Percentiles rank a stretch among this genome's conserved stretches.
Conservation (phyloP, 2,329 filamentous ascomycete genomes). For the Rhinocladiella mackenziei region DNA sequence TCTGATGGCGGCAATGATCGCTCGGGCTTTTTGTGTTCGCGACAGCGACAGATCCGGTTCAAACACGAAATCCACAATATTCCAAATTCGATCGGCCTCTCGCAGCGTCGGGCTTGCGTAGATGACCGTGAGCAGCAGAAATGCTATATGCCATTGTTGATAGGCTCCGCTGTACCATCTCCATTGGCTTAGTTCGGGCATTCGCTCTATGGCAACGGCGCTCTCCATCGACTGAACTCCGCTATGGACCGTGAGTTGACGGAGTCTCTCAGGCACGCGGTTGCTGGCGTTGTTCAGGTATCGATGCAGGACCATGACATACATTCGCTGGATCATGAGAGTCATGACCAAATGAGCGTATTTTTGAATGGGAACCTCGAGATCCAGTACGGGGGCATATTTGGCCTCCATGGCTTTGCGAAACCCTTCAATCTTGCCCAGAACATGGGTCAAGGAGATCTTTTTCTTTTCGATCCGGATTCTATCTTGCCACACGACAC, state of each 20-base stretch:
- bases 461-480: constrained; percentile 60
- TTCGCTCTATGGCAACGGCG: constrained; percentile 52
- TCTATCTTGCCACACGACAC: constrained; percentile 66
- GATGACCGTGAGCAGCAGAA: constrained; percentile 65
- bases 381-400: constrained; percentile 62
- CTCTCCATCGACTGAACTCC: constrained; percentile 54
- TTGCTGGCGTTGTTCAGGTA: constrained; percentile 51
- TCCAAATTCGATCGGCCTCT: constrained; percentile 65
- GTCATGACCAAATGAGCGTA: constrained; percentile 63
- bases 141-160: constrained; percentile 67
- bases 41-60: constrained; percentile 52
- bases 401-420: constrained; percentile 60
- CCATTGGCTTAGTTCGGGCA: constrained; percentile 55
- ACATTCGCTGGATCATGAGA: constrained; percentile 59
- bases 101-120: constrained; percentile 55
- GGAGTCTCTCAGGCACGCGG: constrained; percentile 51
- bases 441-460: constrained; percentile 59
- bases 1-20: constrained; percentile 60
- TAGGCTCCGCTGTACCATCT: constrained; percentile 68
- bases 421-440: constrained; percentile 67
- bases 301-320: constrained; percentile 65
- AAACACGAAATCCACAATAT: constrained; percentile 68
- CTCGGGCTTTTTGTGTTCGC: constrained; percentile 55
- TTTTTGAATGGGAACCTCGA: constrained; percentile 57
- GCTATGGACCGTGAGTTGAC: constrained; percentile 60